A percentile compares a stretch with the other conserved stretches of the same genome.
Evolutionary conservation across 257 asterid species (phyloP).

Genomic region (Salvia rosmarinus): DNA sequence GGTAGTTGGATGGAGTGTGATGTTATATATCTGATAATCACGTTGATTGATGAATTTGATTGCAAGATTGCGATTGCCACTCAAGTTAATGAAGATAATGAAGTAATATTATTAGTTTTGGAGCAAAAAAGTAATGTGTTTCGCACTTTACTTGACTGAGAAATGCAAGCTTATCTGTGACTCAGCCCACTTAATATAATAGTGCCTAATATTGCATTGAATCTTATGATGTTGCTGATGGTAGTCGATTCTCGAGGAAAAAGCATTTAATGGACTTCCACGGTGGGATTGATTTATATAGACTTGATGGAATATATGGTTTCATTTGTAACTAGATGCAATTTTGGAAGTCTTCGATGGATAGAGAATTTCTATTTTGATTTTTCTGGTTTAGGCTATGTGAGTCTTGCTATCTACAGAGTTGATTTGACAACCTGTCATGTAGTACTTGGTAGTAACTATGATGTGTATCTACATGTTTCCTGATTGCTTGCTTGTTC

Average conservation of each 20-base stretch:
- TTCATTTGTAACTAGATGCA: constrained; percentile 3
- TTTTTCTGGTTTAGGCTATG: not conserved
- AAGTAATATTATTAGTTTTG: not conserved
- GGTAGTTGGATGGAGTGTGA: not conserved
- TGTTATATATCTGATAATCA: not conserved
- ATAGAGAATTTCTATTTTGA: not conserved
- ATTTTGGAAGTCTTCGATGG: not conserved
- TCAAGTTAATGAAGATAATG: constrained; percentile 1
- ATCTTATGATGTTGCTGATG: constrained; percentile 15
- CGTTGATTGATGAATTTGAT: constrained; percentile 9
- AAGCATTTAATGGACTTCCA: constrained; percentile 8
- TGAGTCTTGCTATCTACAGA: not conserved
- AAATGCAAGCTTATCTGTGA: not conserved
- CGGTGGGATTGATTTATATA: not conserved
- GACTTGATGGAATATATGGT: not conserved
- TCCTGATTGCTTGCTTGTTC: constrained; percentile 8
- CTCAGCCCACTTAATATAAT: not conserved
- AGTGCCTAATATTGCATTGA: not conserved
- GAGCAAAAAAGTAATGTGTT: not conserved
- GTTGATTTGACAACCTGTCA: constrained; percentile 5
- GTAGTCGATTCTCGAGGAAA: not conserved
- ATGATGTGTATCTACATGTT: not conserved
- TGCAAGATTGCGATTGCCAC: constrained; percentile 13
- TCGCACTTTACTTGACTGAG: constrained; percentile 6
- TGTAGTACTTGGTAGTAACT: not conserved